Base-by-base conservation (phyloP, 306 rosid species). In the Acmispon strigosus region DNA sequence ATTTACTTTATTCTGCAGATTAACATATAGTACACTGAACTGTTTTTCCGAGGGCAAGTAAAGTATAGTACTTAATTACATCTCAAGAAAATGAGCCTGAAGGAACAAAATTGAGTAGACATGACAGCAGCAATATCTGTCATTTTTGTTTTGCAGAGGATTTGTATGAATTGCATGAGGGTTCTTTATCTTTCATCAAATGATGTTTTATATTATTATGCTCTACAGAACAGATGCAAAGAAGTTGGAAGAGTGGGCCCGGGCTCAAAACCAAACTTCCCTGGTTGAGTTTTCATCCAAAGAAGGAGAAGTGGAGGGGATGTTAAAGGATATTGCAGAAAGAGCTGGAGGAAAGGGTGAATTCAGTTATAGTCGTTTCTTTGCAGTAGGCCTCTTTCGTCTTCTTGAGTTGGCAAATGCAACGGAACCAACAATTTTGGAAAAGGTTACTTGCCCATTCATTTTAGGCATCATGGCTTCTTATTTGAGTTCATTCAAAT, bases 231-330 rank as follows among this genome's bases (percentile, higher is more conserved):
- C 14, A 78, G 96, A 95, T 86, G 92, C 97, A 29, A 74, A 85
- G 80, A 95, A 82, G 74, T 79, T 95, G 82, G 99, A 95, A 81
- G 99, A 86, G 76, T 95, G 97, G 99, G 93, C 99, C 47, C 85
- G 84, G 68, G 71, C 83, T 71, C 99, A 95, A 75, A 91, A 84
- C 69, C 34, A 91, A 11, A 84, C 82, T 78, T 89, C 96, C 29
- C 81, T 95, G 57, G 73, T 91, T 55, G 99, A 88, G 73, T 91
- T 91, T 82, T 77, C 89, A 74, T 91, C 97, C 53, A 81, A 69
- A 84, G 96, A 91, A 79, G 99, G 97, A 72, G 96, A 95, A 78
- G 86, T 89, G 68, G 99, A 95, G 85, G 88, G 86, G 34, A 47
- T 70, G 12, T 61, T 95, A 78, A 91, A 91, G 82, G 90, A 87